Conservation (phyloP, 345 rosid species). For the Eucalyptus melliodora region DNA sequence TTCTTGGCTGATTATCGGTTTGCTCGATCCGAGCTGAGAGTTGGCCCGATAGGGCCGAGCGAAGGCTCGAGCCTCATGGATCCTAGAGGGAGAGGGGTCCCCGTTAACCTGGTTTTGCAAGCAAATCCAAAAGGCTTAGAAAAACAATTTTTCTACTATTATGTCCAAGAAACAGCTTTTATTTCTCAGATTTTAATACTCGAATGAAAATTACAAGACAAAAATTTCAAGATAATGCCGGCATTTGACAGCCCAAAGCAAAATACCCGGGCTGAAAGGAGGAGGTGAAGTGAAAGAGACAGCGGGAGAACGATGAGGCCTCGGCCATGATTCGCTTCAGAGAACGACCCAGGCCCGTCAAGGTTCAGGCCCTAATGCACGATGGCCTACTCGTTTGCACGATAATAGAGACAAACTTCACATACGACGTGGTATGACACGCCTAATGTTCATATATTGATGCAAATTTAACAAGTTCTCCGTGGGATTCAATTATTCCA, state of each 20-base stretch:
- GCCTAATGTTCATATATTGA: background rate
- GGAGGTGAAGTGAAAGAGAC: background rate
- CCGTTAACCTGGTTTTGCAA: background rate
- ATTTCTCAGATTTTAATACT: background rate
- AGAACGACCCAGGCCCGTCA: background rate
- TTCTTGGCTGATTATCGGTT: background rate
- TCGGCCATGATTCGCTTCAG: background rate
- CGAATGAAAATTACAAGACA: background rate
- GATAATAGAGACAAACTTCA: fast-evolving
- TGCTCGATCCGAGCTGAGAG: background rate
- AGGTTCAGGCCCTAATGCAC: background rate
- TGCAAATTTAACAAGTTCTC: background rate
- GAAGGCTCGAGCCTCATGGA: background rate
- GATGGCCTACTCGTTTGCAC: background rate
- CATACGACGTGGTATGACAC: background rate
- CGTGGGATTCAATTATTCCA: background rate
- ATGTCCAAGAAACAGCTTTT: background rate
- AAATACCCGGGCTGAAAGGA: too few relatives aligned
- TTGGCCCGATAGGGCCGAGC: background rate
- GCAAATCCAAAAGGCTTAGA: background rate
- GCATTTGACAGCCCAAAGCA: background rate
- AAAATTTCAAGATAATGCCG: background rate
- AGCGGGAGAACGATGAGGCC: background rate
- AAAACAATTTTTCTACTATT: background rate
- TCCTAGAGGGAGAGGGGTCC: background rate